Conservation (phyloP, 2,329 filamentous ascomycete species). For the Epichloe scottii region DNA sequence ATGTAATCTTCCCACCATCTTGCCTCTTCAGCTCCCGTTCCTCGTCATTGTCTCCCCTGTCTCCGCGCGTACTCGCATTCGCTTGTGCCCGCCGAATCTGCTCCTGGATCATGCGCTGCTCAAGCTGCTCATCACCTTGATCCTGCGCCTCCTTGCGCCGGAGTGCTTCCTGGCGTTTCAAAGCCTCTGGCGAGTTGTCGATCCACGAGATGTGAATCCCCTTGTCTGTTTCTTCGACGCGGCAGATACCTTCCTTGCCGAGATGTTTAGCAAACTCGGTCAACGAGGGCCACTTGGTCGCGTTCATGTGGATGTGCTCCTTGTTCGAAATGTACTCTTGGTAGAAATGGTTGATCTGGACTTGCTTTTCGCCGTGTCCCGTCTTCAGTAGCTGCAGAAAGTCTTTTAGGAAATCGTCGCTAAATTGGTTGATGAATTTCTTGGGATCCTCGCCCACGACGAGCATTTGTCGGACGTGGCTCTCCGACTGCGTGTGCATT, state of each 20-base stretch:
- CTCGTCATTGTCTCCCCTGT: slow-evolving; percentile 27
- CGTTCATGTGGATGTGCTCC: slow-evolving; percentile 86
- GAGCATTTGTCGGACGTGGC: slow-evolving; percentile 80
- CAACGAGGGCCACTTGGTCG: slow-evolving; percentile 76
- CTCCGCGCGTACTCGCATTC: slow-evolving; percentile 27
- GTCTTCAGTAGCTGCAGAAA: slow-evolving; percentile 69
- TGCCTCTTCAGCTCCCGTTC: slow-evolving; percentile 41
- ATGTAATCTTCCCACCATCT: slow-evolving; percentile 64
- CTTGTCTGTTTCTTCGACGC: slow-evolving; percentile 81
- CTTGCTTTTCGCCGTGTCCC: slow-evolving; percentile 78
- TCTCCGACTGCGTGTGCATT: slow-evolving; percentile 74
- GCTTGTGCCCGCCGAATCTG: slow-evolving; percentile 69
- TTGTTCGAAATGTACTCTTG: slow-evolving; percentile 75
- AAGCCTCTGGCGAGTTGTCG: slow-evolving; percentile 77
- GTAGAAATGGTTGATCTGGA: slow-evolving; percentile 88
- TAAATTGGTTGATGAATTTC: slow-evolving; percentile 73
- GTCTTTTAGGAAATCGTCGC: slow-evolving; percentile 66
- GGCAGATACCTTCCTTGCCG: slow-evolving; percentile 73
- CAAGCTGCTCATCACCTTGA: slow-evolving; percentile 79
- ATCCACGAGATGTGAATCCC: slow-evolving; percentile 82
- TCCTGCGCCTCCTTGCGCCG: slow-evolving; percentile 76
- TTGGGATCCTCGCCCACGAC: slow-evolving; percentile 78
- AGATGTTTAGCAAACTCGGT: slow-evolving; percentile 85
- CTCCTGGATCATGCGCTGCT: slow-evolving; percentile 69
- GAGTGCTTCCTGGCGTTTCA: slow-evolving; percentile 69